phyloP scores from a whole-genome alignment of 2,329 filamentous ascomycete species.

The Pseudogymnoascus sp. region DNA sequence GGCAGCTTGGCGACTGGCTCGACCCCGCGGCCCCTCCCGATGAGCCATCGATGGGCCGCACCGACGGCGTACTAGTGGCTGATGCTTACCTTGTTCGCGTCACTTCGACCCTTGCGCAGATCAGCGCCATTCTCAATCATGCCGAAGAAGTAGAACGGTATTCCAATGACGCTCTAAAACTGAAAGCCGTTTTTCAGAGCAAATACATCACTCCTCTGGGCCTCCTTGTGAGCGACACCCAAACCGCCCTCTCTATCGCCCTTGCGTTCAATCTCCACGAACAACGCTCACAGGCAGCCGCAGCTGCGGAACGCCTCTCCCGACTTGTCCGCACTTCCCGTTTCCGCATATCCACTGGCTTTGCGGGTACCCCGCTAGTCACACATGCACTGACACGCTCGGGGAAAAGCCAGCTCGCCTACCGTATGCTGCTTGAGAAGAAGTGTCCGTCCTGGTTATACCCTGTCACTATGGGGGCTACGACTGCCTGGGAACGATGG shows the following conservation, averaged over 20 bases:
- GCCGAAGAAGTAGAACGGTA: conserved; percentile 23
- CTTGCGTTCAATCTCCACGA: conserved; percentile 21
- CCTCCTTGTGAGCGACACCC: conserved; percentile 22
- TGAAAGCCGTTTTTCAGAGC: conserved; percentile 23
- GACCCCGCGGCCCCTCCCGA: conserved; percentile 38
- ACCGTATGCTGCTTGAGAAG: conserved; percentile 32
- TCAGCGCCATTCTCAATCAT: conserved; percentile 29
- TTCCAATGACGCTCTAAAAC: conserved; percentile 14
- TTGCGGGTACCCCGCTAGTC: conserved; percentile 25
- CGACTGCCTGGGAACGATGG: conserved; percentile 34
- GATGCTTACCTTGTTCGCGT: conserved; percentile 41
- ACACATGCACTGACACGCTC: conserved; percentile 15
- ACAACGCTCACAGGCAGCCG: background rate
- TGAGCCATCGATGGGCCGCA: conserved; percentile 32
- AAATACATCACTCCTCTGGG: conserved; percentile 23
- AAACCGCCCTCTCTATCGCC: conserved; percentile 24
- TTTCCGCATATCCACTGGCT: conserved; percentile 25
- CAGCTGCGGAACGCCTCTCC: conserved; percentile 17
- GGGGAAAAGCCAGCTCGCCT: conserved; percentile 21
- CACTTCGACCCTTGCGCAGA: conserved; percentile 31
- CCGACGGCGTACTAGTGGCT: conserved; percentile 34
- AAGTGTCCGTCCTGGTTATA: conserved; percentile 32
- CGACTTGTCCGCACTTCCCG: conserved; percentile 16
- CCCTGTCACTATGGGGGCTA: conserved; percentile 30
- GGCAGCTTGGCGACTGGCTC: conserved; percentile 41